phyloP scores from a whole-genome alignment of 2,329 filamentous ascomycete genomes.

The Diaporthe caulivora region DNA sequence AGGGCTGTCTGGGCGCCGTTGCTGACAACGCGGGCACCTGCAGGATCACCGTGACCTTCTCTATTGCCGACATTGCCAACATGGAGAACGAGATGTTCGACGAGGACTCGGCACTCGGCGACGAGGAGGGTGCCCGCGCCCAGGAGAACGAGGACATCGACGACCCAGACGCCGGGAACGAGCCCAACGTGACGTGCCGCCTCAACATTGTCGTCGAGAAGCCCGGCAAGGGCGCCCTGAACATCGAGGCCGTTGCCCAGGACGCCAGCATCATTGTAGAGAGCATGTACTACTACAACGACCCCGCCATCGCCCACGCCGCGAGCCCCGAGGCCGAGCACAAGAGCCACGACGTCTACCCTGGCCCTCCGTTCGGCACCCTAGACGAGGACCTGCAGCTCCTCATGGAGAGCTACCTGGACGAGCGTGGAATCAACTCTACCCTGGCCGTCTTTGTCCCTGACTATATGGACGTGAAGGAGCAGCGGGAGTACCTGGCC shows the following conservation, averaged over 20 bases:
- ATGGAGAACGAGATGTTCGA: constrained; percentile 68
- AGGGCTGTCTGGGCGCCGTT: neutral
- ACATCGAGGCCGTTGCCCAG: constrained; percentile 87
- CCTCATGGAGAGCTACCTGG: constrained; percentile 91
- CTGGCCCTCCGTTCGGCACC: constrained; percentile 91
- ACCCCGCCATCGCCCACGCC: constrained; percentile 81
- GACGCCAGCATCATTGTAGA: constrained; percentile 90
- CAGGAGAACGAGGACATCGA: constrained; percentile 68
- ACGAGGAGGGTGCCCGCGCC: constrained; percentile 68
- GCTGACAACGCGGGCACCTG: constrained; percentile 37
- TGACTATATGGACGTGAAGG: constrained; percentile 98
- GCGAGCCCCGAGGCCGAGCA: constrained; percentile 82
- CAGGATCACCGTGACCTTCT: constrained; percentile 79
- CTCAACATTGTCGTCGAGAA: constrained; percentile 92
- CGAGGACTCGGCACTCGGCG: constrained; percentile 66
- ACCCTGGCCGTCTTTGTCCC: constrained; percentile 90
- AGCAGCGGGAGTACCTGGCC: constrained; percentile 94
- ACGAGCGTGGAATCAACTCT: constrained; percentile 92
- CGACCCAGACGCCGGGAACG: constrained; percentile 63
- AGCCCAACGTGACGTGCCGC: constrained; percentile 79
- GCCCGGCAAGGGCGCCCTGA: constrained; percentile 84
- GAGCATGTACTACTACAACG: constrained; percentile 89
- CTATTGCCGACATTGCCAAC: constrained; percentile 83
- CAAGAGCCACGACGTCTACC: constrained; percentile 82
- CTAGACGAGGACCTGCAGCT: constrained; percentile 96